Base-by-base conservation (phyloP, 1,139 yeast species). In the Sugiyamaella xylanicola region DNA sequence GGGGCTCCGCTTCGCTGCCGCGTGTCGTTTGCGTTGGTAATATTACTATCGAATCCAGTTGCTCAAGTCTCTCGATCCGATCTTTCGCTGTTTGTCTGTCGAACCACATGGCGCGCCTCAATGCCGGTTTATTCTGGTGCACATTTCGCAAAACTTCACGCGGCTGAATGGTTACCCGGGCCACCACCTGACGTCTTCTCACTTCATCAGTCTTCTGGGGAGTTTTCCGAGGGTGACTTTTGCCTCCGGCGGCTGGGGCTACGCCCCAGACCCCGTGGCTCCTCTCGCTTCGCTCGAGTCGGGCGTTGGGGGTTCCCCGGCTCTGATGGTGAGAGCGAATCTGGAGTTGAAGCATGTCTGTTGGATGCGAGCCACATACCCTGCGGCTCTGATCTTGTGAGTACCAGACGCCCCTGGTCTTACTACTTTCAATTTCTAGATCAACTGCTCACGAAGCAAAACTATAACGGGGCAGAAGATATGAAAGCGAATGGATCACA, bases 201-300 rank as follows among this genome's bases (percentile, higher is more conserved):
- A n/a, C n/a, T n/a, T n/a, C n/a, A n/a, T n/a, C n/a, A n/a, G n/a
- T n/a, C n/a, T n/a, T n/a, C n/a, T n/a, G n/a, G n/a, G 29, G 29
- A 25, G 29, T 25, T 5, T 5, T 25, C 29, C 29, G 29, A 9
- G 29, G 29, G 5, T 5, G 29, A 9, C 8, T 25, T 5, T 9
- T 25, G 29, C 37, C 37, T 32, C 15, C 37, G 37, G 37, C 15
- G 15, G 37, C 37, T 32, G 37, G 37, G 37, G 37, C 37, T 32
- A 4, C 15, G 37, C 37, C 37, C 37, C 37, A n/a, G 37, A 8
- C 15, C 15, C 37, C 37, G 15, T 15, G 37, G 37, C 37, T 11
- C 37, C 37, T 32, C 37, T 8, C 13, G 37, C 37, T 8, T 8
- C 13, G 37, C 37, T 32, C 37, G 37, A 32, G 37, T n/a, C 37